Percentiles rank a stretch among this genome's conserved stretches.
These are phyloP conservation scores for Cercospora nicotianae DNA, from an alignment of 2,329 filamentous ascomycete genomes.

Conservation along the genomic window DNA sequence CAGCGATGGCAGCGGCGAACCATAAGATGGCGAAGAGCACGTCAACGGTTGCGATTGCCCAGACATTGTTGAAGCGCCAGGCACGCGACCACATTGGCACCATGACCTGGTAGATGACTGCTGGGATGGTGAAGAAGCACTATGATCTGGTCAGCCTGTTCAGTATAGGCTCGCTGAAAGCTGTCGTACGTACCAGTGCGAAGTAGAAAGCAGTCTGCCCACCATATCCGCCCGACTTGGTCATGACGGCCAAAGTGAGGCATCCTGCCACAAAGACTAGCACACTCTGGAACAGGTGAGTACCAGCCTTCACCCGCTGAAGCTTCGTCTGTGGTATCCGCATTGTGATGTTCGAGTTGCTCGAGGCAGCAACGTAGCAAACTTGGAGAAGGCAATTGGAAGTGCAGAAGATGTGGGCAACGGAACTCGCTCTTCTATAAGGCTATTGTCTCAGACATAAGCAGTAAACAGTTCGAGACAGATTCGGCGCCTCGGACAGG, in stretches of 20 bases:
- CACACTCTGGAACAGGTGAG: slow-evolving; percentile 56
- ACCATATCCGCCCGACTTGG: slow-evolving; percentile 54
- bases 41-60: slow-evolving; percentile 60
- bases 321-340: slow-evolving; percentile 49
- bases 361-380: not conserved
- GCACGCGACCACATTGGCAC: slow-evolving; percentile 62
- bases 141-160: slow-evolving; percentile 33
- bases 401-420: not conserved
- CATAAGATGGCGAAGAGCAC: slow-evolving; percentile 57
- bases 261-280: slow-evolving; percentile 60
- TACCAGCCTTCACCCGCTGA: slow-evolving; percentile 57
- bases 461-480: slow-evolving; percentile 19
- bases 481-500: slow-evolving; percentile 1
- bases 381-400: not conserved
- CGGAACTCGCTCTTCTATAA: slow-evolving; percentile 7
- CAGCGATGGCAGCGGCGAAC: slow-evolving; percentile 59
- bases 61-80: slow-evolving; percentile 59
- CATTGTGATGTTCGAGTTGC: slow-evolving; percentile 35
- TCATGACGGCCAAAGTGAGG: slow-evolving; percentile 59
- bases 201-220: slow-evolving; percentile 59
- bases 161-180: not conserved
- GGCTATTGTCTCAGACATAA: slow-evolving; percentile 12
- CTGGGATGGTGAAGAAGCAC: slow-evolving; percentile 62
- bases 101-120: slow-evolving; percentile 60
- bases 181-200: slow-evolving; percentile 50